These are phyloP conservation scores for Tulasnella calospora DNA, from an alignment of 768 basidiomycete species.

Conservation along the genomic window DNA sequence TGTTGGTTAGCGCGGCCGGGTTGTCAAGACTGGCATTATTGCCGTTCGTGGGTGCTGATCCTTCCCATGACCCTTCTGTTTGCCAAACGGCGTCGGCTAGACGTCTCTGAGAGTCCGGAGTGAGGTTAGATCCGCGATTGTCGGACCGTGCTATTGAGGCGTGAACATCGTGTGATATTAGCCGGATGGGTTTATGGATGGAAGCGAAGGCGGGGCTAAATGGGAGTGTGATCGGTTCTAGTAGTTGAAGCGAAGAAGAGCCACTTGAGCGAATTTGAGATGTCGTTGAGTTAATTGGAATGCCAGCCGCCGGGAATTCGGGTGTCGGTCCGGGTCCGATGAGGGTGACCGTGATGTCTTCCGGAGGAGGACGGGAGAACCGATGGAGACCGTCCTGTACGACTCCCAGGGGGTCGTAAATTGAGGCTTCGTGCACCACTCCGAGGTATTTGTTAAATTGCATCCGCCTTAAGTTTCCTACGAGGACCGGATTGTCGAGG, in stretches of 20 bases:
- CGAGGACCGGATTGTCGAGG: neutral
- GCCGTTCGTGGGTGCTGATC: neutral
- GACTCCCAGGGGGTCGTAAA: slow-evolving; percentile 1
- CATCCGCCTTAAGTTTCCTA: neutral
- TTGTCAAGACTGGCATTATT: neutral
- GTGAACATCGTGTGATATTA: neutral
- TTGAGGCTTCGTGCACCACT: neutral
- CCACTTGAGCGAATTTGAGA: neutral
- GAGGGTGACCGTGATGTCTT: neutral
- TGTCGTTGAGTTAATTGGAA: neutral
- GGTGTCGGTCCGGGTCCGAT: slow-evolving; percentile 4
- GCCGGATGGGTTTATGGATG: neutral
- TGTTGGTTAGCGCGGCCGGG: neutral
- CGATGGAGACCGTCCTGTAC: neutral
- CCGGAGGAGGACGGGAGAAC: neutral
- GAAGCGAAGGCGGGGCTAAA: neutral
- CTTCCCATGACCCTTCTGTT: neutral
- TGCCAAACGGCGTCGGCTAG: slow-evolving; percentile 1
- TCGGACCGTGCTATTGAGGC: neutral
- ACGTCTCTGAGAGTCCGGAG: neutral
- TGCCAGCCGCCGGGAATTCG: neutral
- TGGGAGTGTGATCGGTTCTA: neutral
- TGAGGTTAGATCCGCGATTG: neutral
- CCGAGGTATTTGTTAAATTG: neutral
- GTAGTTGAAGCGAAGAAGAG: neutral